Percentiles rank a stretch among this genome's conserved stretches.
Conservation (phyloP, 352 stramenopile species). For the Pythium scleroteichum region DNA sequence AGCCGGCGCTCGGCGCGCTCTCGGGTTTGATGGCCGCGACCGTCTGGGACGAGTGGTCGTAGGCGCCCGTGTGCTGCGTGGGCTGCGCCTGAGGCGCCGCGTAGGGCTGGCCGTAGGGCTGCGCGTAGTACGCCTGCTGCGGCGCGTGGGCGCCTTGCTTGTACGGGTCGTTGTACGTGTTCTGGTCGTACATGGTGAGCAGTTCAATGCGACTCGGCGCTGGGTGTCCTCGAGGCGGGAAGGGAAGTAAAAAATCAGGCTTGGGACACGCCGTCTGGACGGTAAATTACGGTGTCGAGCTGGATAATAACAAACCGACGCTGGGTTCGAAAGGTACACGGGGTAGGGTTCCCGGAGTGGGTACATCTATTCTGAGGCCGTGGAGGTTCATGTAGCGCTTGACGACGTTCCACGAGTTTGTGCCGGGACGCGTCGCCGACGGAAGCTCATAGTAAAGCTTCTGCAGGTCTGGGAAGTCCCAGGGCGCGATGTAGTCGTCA, state of each 20-base stretch:
- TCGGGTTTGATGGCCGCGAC: slow-evolving; percentile 74
- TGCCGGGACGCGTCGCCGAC: slow-evolving; percentile 47
- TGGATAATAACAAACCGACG: background rate
- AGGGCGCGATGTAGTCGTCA: slow-evolving; percentile 65
- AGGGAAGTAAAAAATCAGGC: background rate
- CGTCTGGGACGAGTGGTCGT: slow-evolving; percentile 38
- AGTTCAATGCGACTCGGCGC: no score
- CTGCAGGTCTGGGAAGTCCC: slow-evolving; percentile 71
- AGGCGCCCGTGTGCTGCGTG: slow-evolving; percentile 22
- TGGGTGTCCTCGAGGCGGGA: background rate
- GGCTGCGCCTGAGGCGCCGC: slow-evolving; percentile 25
- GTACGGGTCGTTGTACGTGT: slow-evolving; percentile 35
- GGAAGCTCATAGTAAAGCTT: slow-evolving; percentile 64
- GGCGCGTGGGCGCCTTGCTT: slow-evolving; percentile 25
- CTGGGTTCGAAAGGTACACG: background rate
- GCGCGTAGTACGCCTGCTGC: slow-evolving; percentile 18
- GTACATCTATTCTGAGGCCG: slow-evolving; percentile 36
- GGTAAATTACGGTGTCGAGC: slow-evolving; percentile 1
- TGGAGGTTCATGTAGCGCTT: slow-evolving; percentile 61
- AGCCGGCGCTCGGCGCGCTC: slow-evolving; percentile 34
- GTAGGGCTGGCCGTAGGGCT: slow-evolving; percentile 20
- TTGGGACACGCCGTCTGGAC: background rate
- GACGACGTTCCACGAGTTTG: slow-evolving; percentile 66
- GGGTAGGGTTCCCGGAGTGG: no score
- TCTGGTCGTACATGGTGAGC: slow-evolving; percentile 36